Evolutionary conservation across 2,329 filamentous ascomycete genomes (phyloP).

Genomic region (Aphanocladium album): DNA sequence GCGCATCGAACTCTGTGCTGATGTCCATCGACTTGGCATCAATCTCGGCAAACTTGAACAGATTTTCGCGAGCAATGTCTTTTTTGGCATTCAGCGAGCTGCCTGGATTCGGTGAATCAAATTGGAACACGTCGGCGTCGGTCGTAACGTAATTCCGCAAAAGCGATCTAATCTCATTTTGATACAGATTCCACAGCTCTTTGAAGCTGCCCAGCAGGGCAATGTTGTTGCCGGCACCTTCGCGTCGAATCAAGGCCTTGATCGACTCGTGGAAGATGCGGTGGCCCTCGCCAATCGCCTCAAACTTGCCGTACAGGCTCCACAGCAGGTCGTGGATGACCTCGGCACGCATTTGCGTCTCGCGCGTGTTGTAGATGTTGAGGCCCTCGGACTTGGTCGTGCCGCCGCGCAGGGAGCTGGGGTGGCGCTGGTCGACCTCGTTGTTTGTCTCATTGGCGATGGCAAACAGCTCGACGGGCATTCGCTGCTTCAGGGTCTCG

Average conservation of each 20-base stretch:
- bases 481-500: constrained; percentile 83
- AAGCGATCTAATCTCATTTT: constrained; percentile 92
- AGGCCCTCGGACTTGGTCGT: constrained; percentile 50
- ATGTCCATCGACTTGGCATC: constrained; percentile 77
- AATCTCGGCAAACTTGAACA: constrained; percentile 84
- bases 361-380: constrained; percentile 60
- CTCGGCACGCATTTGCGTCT: constrained; percentile 72
- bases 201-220: constrained; percentile 83
- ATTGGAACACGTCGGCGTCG: constrained; percentile 70
- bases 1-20: constrained; percentile 76
- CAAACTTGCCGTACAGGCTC: constrained; percentile 93
- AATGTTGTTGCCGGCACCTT: constrained; percentile 60
- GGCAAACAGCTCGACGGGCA: constrained; percentile 89
- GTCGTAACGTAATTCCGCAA: constrained; percentile 95
- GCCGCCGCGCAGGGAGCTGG: constrained; percentile 65
- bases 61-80: constrained; percentile 51
- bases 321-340: constrained; percentile 89
- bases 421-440: constrained; percentile 88
- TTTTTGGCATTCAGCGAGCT: constrained; percentile 41
- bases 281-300: constrained; percentile 93
- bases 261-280: constrained; percentile 91
- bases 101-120: constrained; percentile 50
- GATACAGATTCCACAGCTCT: constrained; percentile 95
- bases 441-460: constrained; percentile 94
- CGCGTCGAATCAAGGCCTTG: constrained; percentile 76